Percentiles rank a stretch among this genome's conserved stretches.
Evolutionary conservation across 139 green algal species (phyloP).

Genomic region (Edaphochlamys debaryana): DNA sequence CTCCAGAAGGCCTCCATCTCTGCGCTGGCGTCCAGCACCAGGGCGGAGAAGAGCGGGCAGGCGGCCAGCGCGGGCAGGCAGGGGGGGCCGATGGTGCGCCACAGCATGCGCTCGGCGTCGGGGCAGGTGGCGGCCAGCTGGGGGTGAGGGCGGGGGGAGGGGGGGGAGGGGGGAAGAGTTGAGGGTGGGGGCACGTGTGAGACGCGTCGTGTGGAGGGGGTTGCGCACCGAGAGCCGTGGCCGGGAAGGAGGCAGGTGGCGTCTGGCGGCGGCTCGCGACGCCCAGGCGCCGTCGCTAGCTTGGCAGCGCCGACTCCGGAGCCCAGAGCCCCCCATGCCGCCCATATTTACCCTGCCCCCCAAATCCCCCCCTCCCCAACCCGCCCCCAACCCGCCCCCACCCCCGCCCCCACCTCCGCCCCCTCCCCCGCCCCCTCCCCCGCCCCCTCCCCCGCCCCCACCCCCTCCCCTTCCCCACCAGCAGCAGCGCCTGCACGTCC

Average conservation of each 20-base stretch:
- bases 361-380: too few relatives aligned
- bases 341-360: too few relatives aligned
- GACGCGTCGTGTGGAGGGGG: too few relatives aligned
- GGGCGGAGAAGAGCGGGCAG: conserved; percentile 24
- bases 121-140: conserved; percentile 25
- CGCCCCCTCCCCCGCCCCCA: neutral
- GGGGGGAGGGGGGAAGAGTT: neutral
- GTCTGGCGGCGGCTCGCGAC: too few relatives aligned
- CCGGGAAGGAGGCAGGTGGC: too few relatives aligned
- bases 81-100: conserved; percentile 12
- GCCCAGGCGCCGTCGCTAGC: too few relatives aligned
- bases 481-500: conserved; percentile 42
- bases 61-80: conserved; percentile 24
- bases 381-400: too few relatives aligned
- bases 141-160: neutral
- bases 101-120: conserved; percentile 27
- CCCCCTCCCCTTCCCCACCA: neutral
- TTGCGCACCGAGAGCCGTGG: too few relatives aligned
- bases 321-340: too few relatives aligned
- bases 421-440: neutral
- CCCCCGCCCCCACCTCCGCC: too few relatives aligned
- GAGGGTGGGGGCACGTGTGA: too few relatives aligned
- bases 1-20: conserved; percentile 46
- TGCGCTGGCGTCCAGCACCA: conserved; percentile 33
- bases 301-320: too few relatives aligned